These are phyloP conservation scores for Curvularia sp. DNA, from an alignment of 2,329 filamentous ascomycete species.

Conservation along the genomic window DNA sequence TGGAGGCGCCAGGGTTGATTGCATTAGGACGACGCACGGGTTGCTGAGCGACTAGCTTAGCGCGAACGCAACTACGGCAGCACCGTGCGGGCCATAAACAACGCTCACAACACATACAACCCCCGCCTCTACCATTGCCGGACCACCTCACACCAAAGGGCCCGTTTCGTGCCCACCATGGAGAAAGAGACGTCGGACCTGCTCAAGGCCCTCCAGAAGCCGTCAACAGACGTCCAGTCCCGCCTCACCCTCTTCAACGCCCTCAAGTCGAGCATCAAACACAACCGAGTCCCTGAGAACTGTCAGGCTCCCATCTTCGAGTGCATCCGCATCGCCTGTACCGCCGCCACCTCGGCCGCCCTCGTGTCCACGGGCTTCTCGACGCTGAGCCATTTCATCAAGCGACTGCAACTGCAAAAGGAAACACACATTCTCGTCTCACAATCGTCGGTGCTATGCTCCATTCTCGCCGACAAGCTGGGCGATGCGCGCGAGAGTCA, in stretches of 20 bases:
- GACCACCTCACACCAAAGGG: slow-evolving; percentile 28
- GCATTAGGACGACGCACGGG: slow-evolving; percentile 21
- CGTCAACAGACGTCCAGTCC: slow-evolving; percentile 65
- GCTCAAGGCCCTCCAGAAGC: slow-evolving; percentile 61
- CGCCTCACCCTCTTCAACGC: slow-evolving; percentile 64
- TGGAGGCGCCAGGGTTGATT: slow-evolving; percentile 12
- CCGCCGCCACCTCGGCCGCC: slow-evolving; percentile 73
- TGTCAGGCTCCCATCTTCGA: slow-evolving; percentile 80
- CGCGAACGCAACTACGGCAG: slow-evolving; percentile 14
- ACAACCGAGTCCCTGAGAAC: slow-evolving; percentile 82
- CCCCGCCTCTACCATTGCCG: slow-evolving; percentile 24
- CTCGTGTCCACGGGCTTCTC: slow-evolving; percentile 86
- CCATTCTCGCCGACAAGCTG: slow-evolving; percentile 80
- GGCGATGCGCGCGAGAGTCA: slow-evolving; percentile 89
- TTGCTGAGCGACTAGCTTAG: slow-evolving; percentile 21
- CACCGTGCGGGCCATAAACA: slow-evolving; percentile 17
- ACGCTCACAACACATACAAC: slow-evolving; percentile 24
- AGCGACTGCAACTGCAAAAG: slow-evolving; percentile 84
- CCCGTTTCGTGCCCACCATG: slow-evolving; percentile 52
- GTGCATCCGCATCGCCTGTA: slow-evolving; percentile 75
- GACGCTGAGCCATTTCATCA: slow-evolving; percentile 84
- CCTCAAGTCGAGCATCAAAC: slow-evolving; percentile 89
- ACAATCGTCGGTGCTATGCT: slow-evolving; percentile 74
- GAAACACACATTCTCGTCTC: slow-evolving; percentile 72
- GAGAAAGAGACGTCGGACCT: slow-evolving; percentile 64